Evolutionary conservation across 768 basidiomycete species (phyloP), one percentile per base, ranked within the genome.

Genomic region (Rhizopogon vinicolor): DNA sequence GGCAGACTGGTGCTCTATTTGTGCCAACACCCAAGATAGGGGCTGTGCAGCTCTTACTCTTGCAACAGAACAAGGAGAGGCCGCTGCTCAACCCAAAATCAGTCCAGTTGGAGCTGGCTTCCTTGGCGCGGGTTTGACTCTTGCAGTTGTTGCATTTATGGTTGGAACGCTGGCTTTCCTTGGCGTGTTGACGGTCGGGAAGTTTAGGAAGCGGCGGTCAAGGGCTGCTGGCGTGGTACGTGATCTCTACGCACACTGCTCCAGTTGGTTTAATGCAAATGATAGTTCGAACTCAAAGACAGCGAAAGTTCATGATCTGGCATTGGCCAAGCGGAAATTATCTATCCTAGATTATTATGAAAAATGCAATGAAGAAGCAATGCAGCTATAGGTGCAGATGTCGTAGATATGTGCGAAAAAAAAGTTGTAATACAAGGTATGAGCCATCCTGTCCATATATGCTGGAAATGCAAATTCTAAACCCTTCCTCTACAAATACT

Each of bases 101-200:
- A 75, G 74, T 57, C 77, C 75, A 0, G 75, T 85, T 7, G 86
- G 82, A 7, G 85, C 86, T n/a, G 86, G 86, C 1, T 83, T 85
- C 70, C 71, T 87, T 13, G 86, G 85, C 29, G 85, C 86, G 3
- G 81, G 82, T 12, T 62, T 85, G 56, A 76, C 76, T 12, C 61
- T 83, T 40, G 76, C 69, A 5, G 72, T 81, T 10, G 67, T 67
- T 41, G 59, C 77, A 33, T 57, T 71, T 12, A 68, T 76, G 58
- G 60, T 80, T 16, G 70, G 62, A 3, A 56, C 73, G 14, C 62
- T 83, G 35, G 65, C 63, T 14, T 75, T 78, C 63, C 48, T 78
- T 44, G 80, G 83, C 5, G 6, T 72, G 29, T 19, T 73, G 55
- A 63, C 55, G 22, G 53, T 74, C 37, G 60, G 64, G 9, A 71